These are phyloP conservation scores for Colletotrichum liaoningense DNA, from an alignment of 2,329 filamentous ascomycete species.

Conservation along the genomic window DNA sequence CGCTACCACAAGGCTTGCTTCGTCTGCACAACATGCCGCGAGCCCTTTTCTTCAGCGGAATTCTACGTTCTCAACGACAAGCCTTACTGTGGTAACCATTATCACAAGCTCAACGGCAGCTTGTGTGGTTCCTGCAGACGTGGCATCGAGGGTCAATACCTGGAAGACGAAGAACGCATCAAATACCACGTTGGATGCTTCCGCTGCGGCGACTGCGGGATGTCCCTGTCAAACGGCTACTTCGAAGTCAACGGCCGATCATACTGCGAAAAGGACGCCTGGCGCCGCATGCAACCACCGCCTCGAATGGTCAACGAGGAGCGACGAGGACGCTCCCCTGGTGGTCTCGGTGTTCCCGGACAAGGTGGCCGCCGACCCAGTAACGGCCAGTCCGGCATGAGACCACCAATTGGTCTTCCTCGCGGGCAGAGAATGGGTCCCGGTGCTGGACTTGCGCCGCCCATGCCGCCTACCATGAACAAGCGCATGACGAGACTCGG, in stretches of 20 bases:
- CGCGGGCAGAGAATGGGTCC: slow-evolving; percentile 35
- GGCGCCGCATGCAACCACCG: slow-evolving; percentile 60
- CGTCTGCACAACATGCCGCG: slow-evolving; percentile 84
- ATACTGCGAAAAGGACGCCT: slow-evolving; percentile 90
- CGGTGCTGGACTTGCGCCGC: slow-evolving; percentile 37
- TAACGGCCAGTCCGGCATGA: slow-evolving; percentile 34
- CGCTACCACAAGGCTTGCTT: slow-evolving; percentile 97
- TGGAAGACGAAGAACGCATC: slow-evolving; percentile 80
- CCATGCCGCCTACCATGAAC: slow-evolving; percentile 66
- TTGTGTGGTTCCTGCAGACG: slow-evolving; percentile 82
- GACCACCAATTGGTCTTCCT: slow-evolving; percentile 34
- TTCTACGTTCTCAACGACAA: slow-evolving; percentile 92
- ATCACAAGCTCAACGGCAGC: slow-evolving; percentile 90
- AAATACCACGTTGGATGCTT: slow-evolving; percentile 94
- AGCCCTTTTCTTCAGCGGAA: slow-evolving; percentile 85
- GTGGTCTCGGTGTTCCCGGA: slow-evolving; percentile 25
- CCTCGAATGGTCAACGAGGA: slow-evolving; percentile 41
- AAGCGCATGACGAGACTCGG: slow-evolving; percentile 72
- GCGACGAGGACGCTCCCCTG: slow-evolving; percentile 39
- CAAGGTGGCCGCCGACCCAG: slow-evolving; percentile 27
- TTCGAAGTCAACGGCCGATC: slow-evolving; percentile 85
- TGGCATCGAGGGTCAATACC: slow-evolving; percentile 93
- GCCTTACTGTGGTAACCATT: slow-evolving; percentile 92
- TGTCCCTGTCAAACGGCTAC: slow-evolving; percentile 84
- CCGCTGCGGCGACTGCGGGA: slow-evolving; percentile 81